Base-by-base conservation (phyloP, 169 alveolate species). In the Plasmodium malariae region DNA sequence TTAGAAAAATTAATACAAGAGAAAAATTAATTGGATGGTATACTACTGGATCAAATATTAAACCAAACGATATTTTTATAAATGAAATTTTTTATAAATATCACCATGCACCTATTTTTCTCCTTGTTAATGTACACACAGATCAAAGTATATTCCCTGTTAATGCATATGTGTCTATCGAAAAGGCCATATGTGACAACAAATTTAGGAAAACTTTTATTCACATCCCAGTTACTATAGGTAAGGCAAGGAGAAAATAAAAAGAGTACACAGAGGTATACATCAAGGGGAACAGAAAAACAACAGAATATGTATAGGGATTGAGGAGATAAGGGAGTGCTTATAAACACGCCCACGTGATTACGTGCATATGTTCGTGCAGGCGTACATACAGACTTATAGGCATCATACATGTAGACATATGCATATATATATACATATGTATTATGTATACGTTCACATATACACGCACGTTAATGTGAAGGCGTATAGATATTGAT, bases 1-100 rank as follows among this genome's bases (percentile, higher is more conserved):
- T 98, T 96, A 98, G 97, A 88, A 97, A 97, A 95, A 98, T 96
- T 19, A 97, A 97, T 90, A 96, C 98, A 5, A 96, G 96, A 89
- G 99, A 99, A 92, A 95, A 96, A 93, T 97, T 99, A 37, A 96
- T 99, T 21, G 99, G 99, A 9, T 99, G 99, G 99, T 99, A 99
- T 93, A 96, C 99, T 32, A 97, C 99, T 43, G 99, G 99, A 6
- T 99, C 99, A 0, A 97, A 96, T 91, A 98, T 98, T 74, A 98
- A 98, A 87, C 97, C 98, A 14, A 98, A 98, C 32, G 99, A 99
- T 94, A 95, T 98, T 74, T 98, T 98, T 74, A 98, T 99, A 55
- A 99, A 98, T 92, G 99, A 99, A 92, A 95, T 98, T 17, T 97
- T 97, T 92, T 96, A 98, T 87, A 97, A 95, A 92, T 98, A 98